phyloP scores from a whole-genome alignment of 257 asterid genomes.

The Thymus mandschuricus region DNA sequence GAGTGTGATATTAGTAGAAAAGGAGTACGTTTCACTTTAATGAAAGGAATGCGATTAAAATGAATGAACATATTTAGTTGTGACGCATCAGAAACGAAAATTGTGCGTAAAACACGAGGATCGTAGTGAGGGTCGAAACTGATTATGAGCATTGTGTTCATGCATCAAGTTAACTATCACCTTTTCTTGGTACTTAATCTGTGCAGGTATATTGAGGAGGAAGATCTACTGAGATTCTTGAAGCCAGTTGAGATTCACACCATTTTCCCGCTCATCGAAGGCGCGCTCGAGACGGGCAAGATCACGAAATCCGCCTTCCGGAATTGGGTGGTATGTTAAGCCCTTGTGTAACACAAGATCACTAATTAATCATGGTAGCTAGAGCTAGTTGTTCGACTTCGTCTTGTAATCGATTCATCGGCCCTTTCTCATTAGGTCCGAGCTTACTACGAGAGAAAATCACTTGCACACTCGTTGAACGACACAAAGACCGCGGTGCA shows the following conservation, averaged over 20 bases:
- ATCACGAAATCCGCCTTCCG: slow-evolving; percentile 66
- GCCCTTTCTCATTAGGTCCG: slow-evolving; percentile 42
- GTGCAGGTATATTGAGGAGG: slow-evolving; percentile 61
- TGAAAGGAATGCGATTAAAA: too few relatives aligned
- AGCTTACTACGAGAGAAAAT: slow-evolving; percentile 64
- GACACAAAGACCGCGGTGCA: slow-evolving; percentile 73
- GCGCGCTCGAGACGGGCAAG: slow-evolving; percentile 62
- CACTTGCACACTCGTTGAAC: slow-evolving; percentile 57
- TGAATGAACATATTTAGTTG: too few relatives aligned
- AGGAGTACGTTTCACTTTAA: too few relatives aligned
- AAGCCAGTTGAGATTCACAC: slow-evolving; percentile 55
- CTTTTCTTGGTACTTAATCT: not conserved
- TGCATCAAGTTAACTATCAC: too few relatives aligned
- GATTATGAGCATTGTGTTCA: too few relatives aligned
- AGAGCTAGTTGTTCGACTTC: not conserved
- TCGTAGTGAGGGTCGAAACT: too few relatives aligned
- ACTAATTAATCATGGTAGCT: too few relatives aligned
- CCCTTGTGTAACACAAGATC: too few relatives aligned
- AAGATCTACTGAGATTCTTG: slow-evolving; percentile 61
- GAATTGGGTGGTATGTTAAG: slow-evolving; percentile 64
- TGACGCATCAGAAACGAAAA: too few relatives aligned
- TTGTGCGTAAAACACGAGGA: too few relatives aligned
- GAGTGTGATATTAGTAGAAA: too few relatives aligned
- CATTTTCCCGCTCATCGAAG: slow-evolving; percentile 70
- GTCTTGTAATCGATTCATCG: not conserved